A percentile compares a stretch with the other conserved stretches of the same genome.
Conservation (phyloP, 352 stramenopile species). For the Phytophthora cactorum region DNA sequence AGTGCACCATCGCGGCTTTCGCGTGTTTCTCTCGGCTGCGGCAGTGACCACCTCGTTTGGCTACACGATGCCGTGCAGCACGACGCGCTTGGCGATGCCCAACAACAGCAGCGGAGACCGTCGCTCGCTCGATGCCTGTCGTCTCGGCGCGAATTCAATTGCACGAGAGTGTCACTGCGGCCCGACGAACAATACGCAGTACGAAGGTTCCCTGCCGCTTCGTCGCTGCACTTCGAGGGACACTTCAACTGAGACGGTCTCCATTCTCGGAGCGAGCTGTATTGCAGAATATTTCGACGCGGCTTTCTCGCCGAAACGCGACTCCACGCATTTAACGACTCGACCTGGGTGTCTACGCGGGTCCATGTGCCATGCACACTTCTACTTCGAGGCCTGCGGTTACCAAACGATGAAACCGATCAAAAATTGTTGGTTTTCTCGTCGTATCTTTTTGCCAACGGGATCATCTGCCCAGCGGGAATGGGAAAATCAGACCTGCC, state of each 20-base stretch:
- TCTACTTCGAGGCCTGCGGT: not conserved
- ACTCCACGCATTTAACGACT: constrained; percentile 8
- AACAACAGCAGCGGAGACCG: not conserved
- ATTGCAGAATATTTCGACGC: constrained; percentile 10
- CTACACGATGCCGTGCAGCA: not conserved
- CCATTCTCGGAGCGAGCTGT: not conserved
- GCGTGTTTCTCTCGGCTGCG: not conserved
- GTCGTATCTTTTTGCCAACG: constrained; percentile 13
- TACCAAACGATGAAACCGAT: constrained; percentile 13
- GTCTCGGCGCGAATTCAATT: constrained; percentile 14
- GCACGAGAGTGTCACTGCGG: constrained; percentile 24
- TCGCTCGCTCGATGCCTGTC: not conserved
- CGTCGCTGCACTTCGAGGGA: constrained; percentile 7
- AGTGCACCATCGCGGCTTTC: not conserved
- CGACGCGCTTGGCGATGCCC: not conserved
- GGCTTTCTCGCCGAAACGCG: constrained; percentile 14
- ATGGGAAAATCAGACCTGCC: constrained; percentile 13
- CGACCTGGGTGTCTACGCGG: not conserved
- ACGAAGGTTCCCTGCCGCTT: constrained; percentile 22
- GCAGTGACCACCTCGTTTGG: not conserved
- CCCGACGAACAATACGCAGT: constrained; percentile 3
- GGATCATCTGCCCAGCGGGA: constrained; percentile 6
- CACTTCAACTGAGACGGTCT: constrained; percentile 27
- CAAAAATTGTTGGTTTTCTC: constrained; percentile 28
- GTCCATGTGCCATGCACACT: not conserved